Conservation (phyloP, 306 rosid genomes). For the Gillenia trifoliata region DNA sequence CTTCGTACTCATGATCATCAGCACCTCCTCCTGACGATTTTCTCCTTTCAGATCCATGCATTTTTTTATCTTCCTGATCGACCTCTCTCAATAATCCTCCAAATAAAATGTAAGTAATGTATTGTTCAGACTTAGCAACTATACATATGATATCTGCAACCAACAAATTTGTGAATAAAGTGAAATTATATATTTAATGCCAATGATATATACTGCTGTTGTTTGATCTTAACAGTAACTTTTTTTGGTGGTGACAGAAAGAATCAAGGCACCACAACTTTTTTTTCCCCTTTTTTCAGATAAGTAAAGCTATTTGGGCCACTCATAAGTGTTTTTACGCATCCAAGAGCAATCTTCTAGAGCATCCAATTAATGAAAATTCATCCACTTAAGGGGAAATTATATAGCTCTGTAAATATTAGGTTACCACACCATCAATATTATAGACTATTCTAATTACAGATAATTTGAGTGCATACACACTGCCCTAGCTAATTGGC, state of each 20-base stretch:
- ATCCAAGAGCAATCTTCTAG: not conserved
- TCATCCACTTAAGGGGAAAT: too few relatives aligned
- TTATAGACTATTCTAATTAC: too few relatives aligned
- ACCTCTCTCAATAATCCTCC: not conserved
- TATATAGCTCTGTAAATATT: too few relatives aligned
- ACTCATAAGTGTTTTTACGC: not conserved
- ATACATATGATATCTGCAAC: too few relatives aligned
- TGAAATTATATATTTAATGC: not conserved
- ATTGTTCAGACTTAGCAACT: too few relatives aligned
- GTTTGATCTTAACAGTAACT: not conserved
- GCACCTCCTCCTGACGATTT: not conserved
- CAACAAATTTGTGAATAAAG: not conserved
- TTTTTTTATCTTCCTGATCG: not conserved
- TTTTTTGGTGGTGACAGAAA: constrained; percentile 2
- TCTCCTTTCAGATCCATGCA: constrained; percentile 11
- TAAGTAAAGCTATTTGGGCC: not conserved
- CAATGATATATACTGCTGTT: not conserved
- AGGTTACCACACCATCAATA: too few relatives aligned
- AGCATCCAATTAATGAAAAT: not conserved
- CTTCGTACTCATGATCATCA: not conserved
- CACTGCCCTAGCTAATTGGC: too few relatives aligned
- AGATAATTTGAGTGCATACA: too few relatives aligned
- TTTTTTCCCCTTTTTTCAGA: not conserved
- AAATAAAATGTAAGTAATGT: too few relatives aligned
- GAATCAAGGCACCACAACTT: not conserved